Evolutionary conservation across 371 early-diverging fungal genomes (phyloP).

Genomic region (Apophysomyces variabilis): DNA sequence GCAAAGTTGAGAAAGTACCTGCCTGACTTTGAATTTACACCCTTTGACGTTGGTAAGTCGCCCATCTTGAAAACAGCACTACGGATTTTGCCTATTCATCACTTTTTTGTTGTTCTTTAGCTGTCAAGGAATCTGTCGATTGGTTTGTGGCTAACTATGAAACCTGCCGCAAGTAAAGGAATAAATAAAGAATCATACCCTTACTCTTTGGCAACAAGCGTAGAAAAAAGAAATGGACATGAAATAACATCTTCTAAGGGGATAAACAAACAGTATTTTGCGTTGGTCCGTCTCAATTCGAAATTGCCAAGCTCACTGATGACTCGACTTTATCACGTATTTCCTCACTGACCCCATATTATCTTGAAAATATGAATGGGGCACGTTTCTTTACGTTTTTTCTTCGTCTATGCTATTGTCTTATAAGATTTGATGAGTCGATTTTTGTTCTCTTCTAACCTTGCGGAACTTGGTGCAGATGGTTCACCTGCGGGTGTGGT

Average conservation of each 20-base stretch:
- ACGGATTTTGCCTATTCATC: not conserved
- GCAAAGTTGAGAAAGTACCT: slow-evolving; percentile 74
- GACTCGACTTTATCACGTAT: slow-evolving; percentile 1
- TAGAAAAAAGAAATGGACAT: no score
- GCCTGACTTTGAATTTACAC: slow-evolving; percentile 84
- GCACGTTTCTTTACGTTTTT: not conserved
- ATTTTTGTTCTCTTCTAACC: slow-evolving; percentile 9
- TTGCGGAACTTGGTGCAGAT: slow-evolving; percentile 18
- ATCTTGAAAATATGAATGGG: not conserved
- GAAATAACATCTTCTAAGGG: no score
- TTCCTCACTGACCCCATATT: not conserved
- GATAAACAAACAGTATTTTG: not conserved
- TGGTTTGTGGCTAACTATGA: slow-evolving; percentile 83
- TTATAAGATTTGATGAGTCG: not conserved
- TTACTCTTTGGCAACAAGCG: not conserved
- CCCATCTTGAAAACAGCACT: no score
- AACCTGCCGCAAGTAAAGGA: slow-evolving; percentile 59
- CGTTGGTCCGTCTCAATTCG: not conserved
- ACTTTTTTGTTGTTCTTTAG: slow-evolving; percentile 33
- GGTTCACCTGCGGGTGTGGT: slow-evolving; percentile 18
- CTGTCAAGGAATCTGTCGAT: slow-evolving; percentile 75
- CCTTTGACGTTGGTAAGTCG: slow-evolving; percentile 70
- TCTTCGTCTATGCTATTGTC: not conserved
- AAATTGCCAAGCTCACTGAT: not conserved
- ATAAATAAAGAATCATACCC: not conserved